These are phyloP conservation scores for Sinapis alba DNA, from an alignment of 441 rosid species.

Conservation along the genomic window DNA sequence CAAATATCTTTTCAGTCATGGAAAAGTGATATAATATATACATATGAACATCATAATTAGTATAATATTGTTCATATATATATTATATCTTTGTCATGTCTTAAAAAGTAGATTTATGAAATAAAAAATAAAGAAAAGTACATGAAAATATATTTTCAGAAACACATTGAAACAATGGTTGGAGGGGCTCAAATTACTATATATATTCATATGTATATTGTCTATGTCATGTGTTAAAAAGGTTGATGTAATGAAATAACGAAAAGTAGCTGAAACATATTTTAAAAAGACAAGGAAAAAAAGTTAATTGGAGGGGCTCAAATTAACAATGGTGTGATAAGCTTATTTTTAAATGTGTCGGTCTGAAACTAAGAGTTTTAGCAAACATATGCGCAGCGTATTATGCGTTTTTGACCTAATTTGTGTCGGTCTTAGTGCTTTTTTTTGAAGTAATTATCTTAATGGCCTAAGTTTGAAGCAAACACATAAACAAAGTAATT, in stretches of 20 bases:
- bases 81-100: neutral
- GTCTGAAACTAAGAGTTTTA: neutral
- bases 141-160: neutral
- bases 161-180: neutral
- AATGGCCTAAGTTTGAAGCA: slow-evolving; percentile 21
- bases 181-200: neutral
- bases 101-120: neutral
- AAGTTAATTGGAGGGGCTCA: neutral
- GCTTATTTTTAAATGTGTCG: slow-evolving; percentile 25
- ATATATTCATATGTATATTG: neutral
- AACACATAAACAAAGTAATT: slow-evolving; percentile 19
- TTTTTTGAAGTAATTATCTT: neutral
- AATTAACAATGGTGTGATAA: neutral
- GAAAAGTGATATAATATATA: too few relatives aligned
- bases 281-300: neutral
- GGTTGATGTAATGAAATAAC: neutral
- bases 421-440: slow-evolving; percentile 6
- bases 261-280: neutral
- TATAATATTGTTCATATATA: neutral
- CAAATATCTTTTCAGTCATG: too few relatives aligned
- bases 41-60: too few relatives aligned
- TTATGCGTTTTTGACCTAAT: slow-evolving; percentile 21
- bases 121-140: neutral
- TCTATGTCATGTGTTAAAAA: neutral
- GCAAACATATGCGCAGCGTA: slow-evolving; percentile 14